Evolutionary conservation across 78 protist species (phyloP).

Genomic region (Chrysochromulina tobinii): DNA sequence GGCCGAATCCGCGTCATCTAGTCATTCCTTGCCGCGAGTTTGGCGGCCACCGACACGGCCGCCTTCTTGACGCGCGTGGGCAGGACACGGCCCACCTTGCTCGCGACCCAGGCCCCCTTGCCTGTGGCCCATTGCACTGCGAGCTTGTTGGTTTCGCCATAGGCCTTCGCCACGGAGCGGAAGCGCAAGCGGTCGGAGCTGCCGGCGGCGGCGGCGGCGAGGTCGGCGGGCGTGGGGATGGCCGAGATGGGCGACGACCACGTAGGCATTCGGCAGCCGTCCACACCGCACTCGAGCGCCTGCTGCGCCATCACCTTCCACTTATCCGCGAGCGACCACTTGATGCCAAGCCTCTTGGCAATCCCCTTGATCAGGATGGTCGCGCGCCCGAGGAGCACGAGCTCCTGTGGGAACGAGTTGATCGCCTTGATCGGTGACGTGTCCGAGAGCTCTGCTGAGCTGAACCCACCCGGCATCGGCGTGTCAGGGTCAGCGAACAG

Average conservation of each 20-base stretch:
- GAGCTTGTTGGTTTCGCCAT: too few species aligned
- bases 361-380: constrained; percentile 29
- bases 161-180: too few species aligned
- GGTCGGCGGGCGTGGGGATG: too few species aligned
- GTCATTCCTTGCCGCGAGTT: too few species aligned
- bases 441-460: neutral
- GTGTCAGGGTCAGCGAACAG: constrained; percentile 9
- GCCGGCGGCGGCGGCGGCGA: too few species aligned
- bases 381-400: constrained; percentile 27
- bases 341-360: constrained; percentile 6
- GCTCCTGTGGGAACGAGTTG: constrained; percentile 26
- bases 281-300: neutral
- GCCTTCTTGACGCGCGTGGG: too few species aligned
- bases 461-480: constrained; percentile 3
- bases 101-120: too few species aligned
- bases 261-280: neutral
- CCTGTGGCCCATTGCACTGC: too few species aligned
- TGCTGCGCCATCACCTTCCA: neutral
- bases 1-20: too few species aligned
- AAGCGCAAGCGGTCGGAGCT: too few species aligned
- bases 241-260: neutral
- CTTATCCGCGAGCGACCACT: constrained; percentile 20
- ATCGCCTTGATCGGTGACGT: constrained; percentile 17
- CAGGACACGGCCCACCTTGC: too few species aligned
- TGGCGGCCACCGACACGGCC: too few species aligned